Evolutionary conservation across 305 asterid genomes (phyloP), one percentile per base, ranked within the genome.

Genomic region (Solanum hybrid): DNA sequence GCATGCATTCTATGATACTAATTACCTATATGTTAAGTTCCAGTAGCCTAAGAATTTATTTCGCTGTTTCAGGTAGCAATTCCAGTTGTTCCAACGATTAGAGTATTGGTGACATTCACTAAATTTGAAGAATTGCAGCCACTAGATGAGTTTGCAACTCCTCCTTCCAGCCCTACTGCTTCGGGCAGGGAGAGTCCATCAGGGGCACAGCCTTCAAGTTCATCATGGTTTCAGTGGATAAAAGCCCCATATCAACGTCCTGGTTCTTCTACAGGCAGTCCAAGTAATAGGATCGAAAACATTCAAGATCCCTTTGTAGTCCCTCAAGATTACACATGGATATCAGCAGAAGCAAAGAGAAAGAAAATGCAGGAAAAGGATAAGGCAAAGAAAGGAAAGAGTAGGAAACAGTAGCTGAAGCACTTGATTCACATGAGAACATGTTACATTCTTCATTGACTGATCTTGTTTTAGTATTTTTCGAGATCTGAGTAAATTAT

Each of bases 181-280:
- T 91, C 92, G 10, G 92, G 91, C 89, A 92, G 79, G 89, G 98
- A 95, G 88, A 94, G 95, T 93, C 94, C 98, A 5, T 17, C 92
- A 19, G 88, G 89, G 86, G n/a, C 35, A 60, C 96, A 92, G 89
- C 22, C 98, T n/a, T 92, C 98, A 14, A 94, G 89, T 89, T 93
- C 99, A 14, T 96, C 99, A 35, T 97, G 99, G 99, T 97, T 97
- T 94, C 99, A 95, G 90, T 97, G 99, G 99, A 95, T 96, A 88
- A 97, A 97, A 93, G 88, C 96, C 90, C 97, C 99, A 5, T 96
- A 96, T 91, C 95, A 92, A 87, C 95, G 93, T 5, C 88, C 98
- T 56, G 79, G 92, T 88, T 90, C 97, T 19, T 95, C 98, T n/a
- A 78, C 93, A 3, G 92, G 91, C 87, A 92, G 94, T 88, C 90